Base-by-base conservation (phyloP, 805 yeast species). In the Schwanniomyces pseudopolymorphus region DNA sequence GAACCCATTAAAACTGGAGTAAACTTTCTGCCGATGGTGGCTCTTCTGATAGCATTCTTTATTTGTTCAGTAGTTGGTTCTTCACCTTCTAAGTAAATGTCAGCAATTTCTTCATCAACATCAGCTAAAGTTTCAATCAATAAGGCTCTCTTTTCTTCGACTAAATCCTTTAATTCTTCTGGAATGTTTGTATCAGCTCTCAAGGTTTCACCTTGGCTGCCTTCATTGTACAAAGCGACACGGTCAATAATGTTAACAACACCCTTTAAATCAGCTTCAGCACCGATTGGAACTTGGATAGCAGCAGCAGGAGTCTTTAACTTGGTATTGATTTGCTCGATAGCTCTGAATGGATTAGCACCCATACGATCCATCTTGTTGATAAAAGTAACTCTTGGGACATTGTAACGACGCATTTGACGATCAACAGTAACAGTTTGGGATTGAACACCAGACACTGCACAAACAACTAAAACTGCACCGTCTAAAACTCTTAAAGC, bases 1-100 rank as follows among this genome's bases (percentile, higher is more conserved):
- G 97, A 89, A 19, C 99, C 99, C 97, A 94, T 94, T 54, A 92
- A 76, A n/a, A 94, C 98, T n/a, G 99, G 99, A 11, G 98, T 89
- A 76, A 94, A 94, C 64, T 81, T 87, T 73, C 97, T 84, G 26
- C 91, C 96, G 69, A 92, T 92, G 16, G 99, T 94, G 42, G 97
- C 80, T 60, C 97, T 83, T 69, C 99, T 85, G 57, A 94, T 94
- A 37, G 97, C 98, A 43, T 66, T 82, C 63, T 86, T 84, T 53
- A 94, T 86, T 71, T 94, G 96, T 48, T 84, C 86, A 24, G 78
- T 77, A 26, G 90, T 76, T 47, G 99, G 98, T 57, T 83, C 94
- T 58, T 81, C 79, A 65, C 96, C 99, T 54, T 90, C 97, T 60
- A 94, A 74, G 67, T 79, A 91, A 52, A 94, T 70, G 69, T 92